phyloP scores from a whole-genome alignment of 352 stramenopile species.

The Phytophthora hybrid region DNA sequence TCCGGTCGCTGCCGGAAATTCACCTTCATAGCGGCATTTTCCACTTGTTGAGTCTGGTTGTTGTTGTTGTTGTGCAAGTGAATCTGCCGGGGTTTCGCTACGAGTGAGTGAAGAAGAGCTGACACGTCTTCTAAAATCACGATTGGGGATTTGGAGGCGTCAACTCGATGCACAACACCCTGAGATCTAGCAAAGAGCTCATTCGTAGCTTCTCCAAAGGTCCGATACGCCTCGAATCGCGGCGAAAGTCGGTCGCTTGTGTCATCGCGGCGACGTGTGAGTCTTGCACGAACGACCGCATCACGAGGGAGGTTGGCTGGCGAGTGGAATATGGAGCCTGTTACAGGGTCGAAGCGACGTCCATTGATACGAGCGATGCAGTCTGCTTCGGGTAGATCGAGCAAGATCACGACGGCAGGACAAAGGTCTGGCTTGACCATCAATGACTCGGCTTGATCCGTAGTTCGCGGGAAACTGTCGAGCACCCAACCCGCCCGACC shows the following conservation, averaged over 20 bases:
- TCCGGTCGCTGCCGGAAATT: conserved; percentile 39
- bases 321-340: conserved; percentile 72
- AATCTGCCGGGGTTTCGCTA: conserved; percentile 14
- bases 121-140: conserved; percentile 56
- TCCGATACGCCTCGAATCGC: conserved; percentile 71
- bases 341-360: conserved; percentile 65
- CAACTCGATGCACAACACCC: conserved; percentile 50
- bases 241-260: conserved; percentile 58
- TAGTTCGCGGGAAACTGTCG: conserved; percentile 77
- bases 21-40: conserved; percentile 22
- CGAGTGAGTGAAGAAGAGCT: conserved; percentile 48
- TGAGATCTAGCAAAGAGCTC: conserved; percentile 39
- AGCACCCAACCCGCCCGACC: conserved; percentile 66
- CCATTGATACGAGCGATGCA: conserved; percentile 62
- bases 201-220: conserved; percentile 68
- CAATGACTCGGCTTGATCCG: conserved; percentile 60
- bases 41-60: conserved; percentile 20
- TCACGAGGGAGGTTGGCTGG: conserved; percentile 52
- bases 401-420: conserved; percentile 60
- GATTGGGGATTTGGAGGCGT: conserved; percentile 44
- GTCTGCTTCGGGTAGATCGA: conserved; percentile 60
- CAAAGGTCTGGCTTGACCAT: conserved; percentile 53
- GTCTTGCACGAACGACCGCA: conserved; percentile 49
- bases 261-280: conserved; percentile 71
- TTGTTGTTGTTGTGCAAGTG: conserved; percentile 20